A percentile compares a stretch with the other conserved stretches of the same genome.
These are phyloP conservation scores for Phycomyces blakesleeanus DNA, from an alignment of 192 early-diverging fungal species.

Conservation along the genomic window DNA sequence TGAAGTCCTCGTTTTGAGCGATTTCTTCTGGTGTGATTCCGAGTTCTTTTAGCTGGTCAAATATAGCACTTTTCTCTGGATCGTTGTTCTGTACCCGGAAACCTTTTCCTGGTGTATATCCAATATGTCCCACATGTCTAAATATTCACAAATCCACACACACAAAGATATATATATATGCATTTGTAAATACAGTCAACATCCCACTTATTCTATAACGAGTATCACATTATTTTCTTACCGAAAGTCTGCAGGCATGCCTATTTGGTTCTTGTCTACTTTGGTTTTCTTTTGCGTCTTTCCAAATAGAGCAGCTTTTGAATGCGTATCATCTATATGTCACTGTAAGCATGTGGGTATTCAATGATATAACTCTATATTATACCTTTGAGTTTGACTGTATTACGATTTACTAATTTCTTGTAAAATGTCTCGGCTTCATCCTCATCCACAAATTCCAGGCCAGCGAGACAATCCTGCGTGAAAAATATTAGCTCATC, in stretches of 20 bases:
- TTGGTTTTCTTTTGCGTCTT: slow-evolving; percentile 39
- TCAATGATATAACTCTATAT: slow-evolving; percentile 2
- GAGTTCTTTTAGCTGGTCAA: slow-evolving; percentile 62
- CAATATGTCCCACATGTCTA: slow-evolving; percentile 60
- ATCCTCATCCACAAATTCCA: slow-evolving; percentile 68
- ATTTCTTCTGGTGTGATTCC: slow-evolving; percentile 62
- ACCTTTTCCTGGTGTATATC: slow-evolving; percentile 53
- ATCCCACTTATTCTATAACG: slow-evolving; percentile 10
- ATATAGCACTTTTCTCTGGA: slow-evolving; percentile 60
- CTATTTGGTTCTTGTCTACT: slow-evolving; percentile 56
- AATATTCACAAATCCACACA: neutral
- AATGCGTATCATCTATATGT: neutral
- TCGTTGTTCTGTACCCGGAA: slow-evolving; percentile 65
- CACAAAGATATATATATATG: neutral
- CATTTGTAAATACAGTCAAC: neutral
- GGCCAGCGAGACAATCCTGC: slow-evolving; percentile 57
- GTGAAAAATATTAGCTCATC: neutral
- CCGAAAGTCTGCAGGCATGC: slow-evolving; percentile 45
- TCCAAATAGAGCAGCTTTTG: neutral
- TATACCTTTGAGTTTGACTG: slow-evolving; percentile 13
- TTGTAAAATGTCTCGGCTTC: slow-evolving; percentile 65
- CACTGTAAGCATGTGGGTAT: too few relatives aligned
- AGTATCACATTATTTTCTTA: neutral
- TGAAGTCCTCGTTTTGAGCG: slow-evolving; percentile 60
- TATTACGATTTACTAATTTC: slow-evolving; percentile 34